Evolutionary conservation across 768 basidiomycete species (phyloP).

Genomic region (Leccinum disarticulatum): DNA sequence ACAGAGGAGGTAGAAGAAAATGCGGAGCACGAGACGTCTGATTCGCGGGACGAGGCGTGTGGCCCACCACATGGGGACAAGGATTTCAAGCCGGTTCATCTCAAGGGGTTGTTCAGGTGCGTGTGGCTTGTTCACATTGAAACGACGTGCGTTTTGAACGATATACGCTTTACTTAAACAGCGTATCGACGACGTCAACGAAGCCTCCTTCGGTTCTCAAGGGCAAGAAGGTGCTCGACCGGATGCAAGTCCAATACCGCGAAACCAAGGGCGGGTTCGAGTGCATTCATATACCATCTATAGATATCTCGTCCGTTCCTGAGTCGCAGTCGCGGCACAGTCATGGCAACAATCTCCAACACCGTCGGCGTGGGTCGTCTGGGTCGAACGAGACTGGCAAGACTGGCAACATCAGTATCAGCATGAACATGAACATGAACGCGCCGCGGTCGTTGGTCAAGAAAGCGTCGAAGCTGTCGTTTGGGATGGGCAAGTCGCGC

Average conservation of each 20-base stretch:
- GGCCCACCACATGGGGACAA: no score
- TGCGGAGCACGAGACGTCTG: no score
- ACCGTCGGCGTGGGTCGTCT: constrained; percentile 45
- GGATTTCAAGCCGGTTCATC: no score
- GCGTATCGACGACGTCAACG: no score
- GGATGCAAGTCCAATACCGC: constrained; percentile 95
- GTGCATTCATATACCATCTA: constrained; percentile 93
- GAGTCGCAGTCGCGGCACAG: constrained; percentile 32
- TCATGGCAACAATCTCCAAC: constrained; percentile 17
- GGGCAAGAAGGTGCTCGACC: no score
- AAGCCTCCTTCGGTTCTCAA: no score
- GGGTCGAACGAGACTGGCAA: constrained; percentile 53
- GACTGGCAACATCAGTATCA: not conserved
- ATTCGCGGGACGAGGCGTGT: no score
- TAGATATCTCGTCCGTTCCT: constrained; percentile 80
- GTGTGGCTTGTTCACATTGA: no score
- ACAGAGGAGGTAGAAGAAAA: no score
- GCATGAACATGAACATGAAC: not conserved
- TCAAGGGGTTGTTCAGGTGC: no score
- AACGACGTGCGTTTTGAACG: no score
- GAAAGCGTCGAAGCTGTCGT: constrained; percentile 79
- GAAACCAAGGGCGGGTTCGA: constrained; percentile 92
- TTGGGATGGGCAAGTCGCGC: constrained; percentile 56
- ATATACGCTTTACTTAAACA: no score
- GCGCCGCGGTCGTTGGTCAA: constrained; percentile 59